phyloP scores from a whole-genome alignment of 1,284 basidiomycete species.

The Pulveroboletus sp. region DNA sequence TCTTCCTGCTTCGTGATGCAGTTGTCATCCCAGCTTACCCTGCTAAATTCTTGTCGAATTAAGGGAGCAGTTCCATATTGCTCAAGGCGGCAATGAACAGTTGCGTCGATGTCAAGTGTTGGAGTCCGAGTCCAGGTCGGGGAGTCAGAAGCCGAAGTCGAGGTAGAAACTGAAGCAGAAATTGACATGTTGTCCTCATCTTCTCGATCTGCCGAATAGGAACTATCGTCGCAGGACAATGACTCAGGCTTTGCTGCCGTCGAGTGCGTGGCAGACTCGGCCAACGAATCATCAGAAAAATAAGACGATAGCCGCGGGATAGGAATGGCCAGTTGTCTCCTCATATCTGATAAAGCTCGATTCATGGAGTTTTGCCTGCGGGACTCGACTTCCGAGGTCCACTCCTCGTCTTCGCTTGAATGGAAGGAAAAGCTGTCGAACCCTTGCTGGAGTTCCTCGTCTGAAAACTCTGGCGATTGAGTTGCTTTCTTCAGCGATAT shows the following conservation, averaged over 20 bases:
- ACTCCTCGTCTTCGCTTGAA: constrained; percentile 16
- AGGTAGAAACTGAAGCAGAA: too few species aligned
- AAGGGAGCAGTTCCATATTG: too few species aligned
- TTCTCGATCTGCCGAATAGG: constrained; percentile 6
- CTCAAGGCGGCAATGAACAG: too few species aligned
- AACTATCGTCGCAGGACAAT: too few species aligned
- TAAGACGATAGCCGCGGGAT: constrained; percentile 12
- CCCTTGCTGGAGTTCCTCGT: constrained; percentile 10
- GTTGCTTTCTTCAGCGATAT: neutral
- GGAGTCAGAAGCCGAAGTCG: neutral
- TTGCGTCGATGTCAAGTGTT: neutral
- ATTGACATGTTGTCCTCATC: neutral
- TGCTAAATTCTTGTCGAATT: too few species aligned
- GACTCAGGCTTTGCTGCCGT: too few species aligned
- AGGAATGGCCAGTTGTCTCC: constrained; percentile 8
- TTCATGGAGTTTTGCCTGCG: constrained; percentile 12
- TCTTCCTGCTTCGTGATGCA: neutral
- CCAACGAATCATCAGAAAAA: constrained; percentile 17
- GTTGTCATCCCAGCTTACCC: too few species aligned
- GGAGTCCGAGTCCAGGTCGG: neutral
- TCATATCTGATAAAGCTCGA: constrained; percentile 9
- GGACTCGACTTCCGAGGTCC: constrained; percentile 19
- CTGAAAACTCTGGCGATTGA: constrained; percentile 8
- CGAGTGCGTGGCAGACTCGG: constrained; percentile 4
- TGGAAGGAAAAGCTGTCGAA: constrained; percentile 18